phyloP scores from a whole-genome alignment of 108 stramenopile species.

The Conticribra guillardii region DNA sequence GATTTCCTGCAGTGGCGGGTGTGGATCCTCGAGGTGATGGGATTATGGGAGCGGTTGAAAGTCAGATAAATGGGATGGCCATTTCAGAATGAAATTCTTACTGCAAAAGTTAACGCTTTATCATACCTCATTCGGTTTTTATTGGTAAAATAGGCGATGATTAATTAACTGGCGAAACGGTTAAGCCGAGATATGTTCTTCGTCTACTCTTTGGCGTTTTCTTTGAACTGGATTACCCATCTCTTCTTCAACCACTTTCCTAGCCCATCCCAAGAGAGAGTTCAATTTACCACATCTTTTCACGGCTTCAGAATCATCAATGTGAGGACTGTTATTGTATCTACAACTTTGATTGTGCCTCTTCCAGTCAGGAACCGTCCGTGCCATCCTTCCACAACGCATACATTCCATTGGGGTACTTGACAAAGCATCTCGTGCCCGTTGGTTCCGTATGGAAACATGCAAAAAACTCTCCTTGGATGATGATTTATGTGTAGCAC shows the following conservation, averaged over 20 bases:
- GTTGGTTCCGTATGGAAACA: constrained; percentile 11
- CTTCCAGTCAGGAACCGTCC: constrained; percentile 35
- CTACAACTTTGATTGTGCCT: constrained; percentile 21
- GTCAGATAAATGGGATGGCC: no score
- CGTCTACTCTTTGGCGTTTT: neutral
- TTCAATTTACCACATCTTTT: constrained; percentile 9
- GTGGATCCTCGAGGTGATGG: neutral
- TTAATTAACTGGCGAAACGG: no score
- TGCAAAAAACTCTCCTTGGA: neutral
- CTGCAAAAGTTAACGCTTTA: no score
- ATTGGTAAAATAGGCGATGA: no score
- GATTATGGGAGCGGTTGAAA: no score
- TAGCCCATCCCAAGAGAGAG: constrained; percentile 27
- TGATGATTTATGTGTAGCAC: neutral
- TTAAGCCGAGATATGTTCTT: neutral
- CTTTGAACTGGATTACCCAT: neutral
- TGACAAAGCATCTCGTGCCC: constrained; percentile 13
- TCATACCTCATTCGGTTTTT: no score
- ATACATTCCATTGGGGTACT: constrained; percentile 16
- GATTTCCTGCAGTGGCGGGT: neutral
- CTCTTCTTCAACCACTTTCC: neutral
- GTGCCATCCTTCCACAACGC: constrained; percentile 12
- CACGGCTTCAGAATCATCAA: neutral
- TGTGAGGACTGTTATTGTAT: neutral
- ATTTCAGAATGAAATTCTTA: no score